phyloP scores from a whole-genome alignment of 176 grass and related monocot species.

The Rhipidocladum racemiflorum region DNA sequence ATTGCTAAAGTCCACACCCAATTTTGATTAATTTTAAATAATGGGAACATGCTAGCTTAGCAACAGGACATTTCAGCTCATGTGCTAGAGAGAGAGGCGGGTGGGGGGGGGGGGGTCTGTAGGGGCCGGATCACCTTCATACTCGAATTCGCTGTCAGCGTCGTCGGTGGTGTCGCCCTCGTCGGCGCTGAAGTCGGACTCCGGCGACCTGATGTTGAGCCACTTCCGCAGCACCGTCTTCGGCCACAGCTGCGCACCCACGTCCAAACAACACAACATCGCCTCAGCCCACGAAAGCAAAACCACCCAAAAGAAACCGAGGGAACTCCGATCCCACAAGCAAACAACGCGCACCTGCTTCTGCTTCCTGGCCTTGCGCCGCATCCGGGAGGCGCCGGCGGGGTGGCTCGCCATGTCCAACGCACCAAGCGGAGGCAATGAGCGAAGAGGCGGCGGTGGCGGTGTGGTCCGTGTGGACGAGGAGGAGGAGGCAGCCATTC shows the following conservation, averaged over 20 bases:
- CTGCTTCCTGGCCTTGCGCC: slow-evolving; percentile 54
- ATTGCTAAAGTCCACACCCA: neutral
- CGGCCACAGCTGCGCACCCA: slow-evolving; percentile 72
- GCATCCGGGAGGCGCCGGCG: neutral
- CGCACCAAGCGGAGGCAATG: slow-evolving; percentile 37
- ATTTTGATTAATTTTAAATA: neutral
- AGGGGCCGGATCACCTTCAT: slow-evolving; percentile 48
- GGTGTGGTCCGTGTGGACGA: slow-evolving; percentile 26
- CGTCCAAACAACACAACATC: slow-evolving; percentile 12
- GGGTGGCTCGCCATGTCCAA: neutral
- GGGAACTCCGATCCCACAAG: neutral
- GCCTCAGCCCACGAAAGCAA: neutral
- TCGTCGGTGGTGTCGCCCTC: slow-evolving; percentile 78
- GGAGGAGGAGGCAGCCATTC: slow-evolving; percentile 11
- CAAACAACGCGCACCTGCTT: slow-evolving; percentile 31
- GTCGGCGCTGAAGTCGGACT: slow-evolving; percentile 90
- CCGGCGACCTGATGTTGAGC: slow-evolving; percentile 86
- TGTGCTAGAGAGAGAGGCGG: neutral
- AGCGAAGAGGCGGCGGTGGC: neutral
- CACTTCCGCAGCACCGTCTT: slow-evolving; percentile 85
- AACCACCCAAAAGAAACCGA: neutral
- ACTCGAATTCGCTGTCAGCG: slow-evolving; percentile 68
- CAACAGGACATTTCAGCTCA: neutral
- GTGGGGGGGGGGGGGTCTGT: neutral
- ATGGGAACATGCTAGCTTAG: neutral